Evolutionary conservation across 176 grass and related monocot genomes (phyloP).

Genomic region (Poa pratensis): DNA sequence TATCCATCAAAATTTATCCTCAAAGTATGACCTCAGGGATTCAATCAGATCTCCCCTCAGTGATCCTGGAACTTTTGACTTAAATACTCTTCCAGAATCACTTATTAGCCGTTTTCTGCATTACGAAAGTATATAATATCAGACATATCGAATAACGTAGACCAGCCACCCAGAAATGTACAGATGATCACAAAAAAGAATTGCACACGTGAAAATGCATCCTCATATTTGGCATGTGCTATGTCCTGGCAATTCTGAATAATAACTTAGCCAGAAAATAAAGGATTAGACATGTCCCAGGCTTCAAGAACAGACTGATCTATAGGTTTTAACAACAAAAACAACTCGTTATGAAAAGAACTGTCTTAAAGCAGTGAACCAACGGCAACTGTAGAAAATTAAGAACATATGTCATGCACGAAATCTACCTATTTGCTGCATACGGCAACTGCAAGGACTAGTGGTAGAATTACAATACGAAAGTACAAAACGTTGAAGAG

Average conservation of each 20-base stretch:
- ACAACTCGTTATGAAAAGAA: background rate
- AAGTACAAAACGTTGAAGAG: background rate
- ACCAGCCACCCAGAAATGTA: background rate
- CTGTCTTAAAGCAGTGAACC: slow-evolving; percentile 27
- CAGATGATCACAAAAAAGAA: background rate
- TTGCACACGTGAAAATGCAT: background rate
- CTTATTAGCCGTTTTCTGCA: slow-evolving; percentile 73
- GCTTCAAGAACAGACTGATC: background rate
- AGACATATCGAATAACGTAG: background rate
- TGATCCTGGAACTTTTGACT: slow-evolving; percentile 60
- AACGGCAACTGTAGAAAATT: background rate
- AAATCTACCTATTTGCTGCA: background rate
- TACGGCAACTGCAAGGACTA: background rate
- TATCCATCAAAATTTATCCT: slow-evolving; percentile 49
- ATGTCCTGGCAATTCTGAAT: background rate
- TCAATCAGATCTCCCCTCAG: slow-evolving; percentile 61
- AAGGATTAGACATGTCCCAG: background rate
- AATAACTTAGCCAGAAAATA: background rate
- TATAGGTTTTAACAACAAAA: slow-evolving; percentile 22
- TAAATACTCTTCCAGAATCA: slow-evolving; percentile 68
- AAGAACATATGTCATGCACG: slow-evolving; percentile 30
- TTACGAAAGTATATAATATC: slow-evolving; percentile 38
- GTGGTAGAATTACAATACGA: background rate
- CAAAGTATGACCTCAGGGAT: slow-evolving; percentile 57
- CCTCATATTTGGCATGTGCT: slow-evolving; percentile 17